Conservation (phyloP, 495 filamentous ascomycete genomes). For the Niebla homalea region DNA sequence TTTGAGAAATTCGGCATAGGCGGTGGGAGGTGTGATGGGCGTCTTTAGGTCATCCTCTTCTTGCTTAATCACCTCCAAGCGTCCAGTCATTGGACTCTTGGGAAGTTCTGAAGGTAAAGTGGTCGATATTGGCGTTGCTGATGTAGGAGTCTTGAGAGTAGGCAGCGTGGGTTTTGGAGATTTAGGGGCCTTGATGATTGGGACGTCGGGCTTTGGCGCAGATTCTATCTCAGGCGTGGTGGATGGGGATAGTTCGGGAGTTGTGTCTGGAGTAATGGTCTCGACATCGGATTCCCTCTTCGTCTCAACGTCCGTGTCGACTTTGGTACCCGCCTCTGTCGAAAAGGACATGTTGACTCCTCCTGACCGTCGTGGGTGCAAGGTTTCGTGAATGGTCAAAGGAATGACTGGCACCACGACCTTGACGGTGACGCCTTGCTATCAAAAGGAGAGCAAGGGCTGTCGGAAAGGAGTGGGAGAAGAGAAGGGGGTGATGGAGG, state of each 20-base stretch:
- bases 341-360: constrained; percentile 10
- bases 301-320: background rate
- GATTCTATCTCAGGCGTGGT: constrained; percentile 1
- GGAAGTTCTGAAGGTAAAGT: constrained; percentile 64
- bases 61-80: constrained; percentile 33
- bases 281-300: background rate
- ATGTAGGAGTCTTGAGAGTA: constrained; percentile 65
- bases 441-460: constrained; percentile 15
- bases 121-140: constrained; percentile 31
- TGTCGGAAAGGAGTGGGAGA: constrained; percentile 7
- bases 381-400: constrained; percentile 8
- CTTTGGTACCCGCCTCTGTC: constrained; percentile 1
- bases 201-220: background rate
- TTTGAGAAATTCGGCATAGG: constrained; percentile 87
- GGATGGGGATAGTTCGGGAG: no score
- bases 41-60: constrained; percentile 47
- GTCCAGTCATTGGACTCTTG: constrained; percentile 23
- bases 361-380: constrained; percentile 3
- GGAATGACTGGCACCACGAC: constrained; percentile 9
- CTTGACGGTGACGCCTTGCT: constrained; percentile 15
- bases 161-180: constrained; percentile 49
- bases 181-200: constrained; percentile 13
- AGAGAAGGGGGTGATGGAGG: background rate
- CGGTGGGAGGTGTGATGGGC: constrained; percentile 81
- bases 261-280: background rate